Base-by-base conservation (phyloP, 176 grass and related monocot species). In the Triticum dicoccoides region DNA sequence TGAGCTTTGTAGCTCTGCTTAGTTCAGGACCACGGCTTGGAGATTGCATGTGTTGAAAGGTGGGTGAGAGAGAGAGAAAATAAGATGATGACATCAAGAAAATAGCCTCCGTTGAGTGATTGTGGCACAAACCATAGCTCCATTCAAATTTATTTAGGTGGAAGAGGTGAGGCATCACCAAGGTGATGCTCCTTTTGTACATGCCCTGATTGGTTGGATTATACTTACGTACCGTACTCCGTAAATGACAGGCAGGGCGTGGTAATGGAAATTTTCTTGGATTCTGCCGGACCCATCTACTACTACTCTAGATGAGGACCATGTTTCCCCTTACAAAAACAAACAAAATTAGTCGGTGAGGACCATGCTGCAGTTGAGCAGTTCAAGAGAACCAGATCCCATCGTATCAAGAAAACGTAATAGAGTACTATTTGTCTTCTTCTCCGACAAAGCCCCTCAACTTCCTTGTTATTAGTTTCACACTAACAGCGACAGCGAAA, bases 381-480 rank as follows among this genome's bases (percentile, higher is more conserved):
- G 29, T 24, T 45, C 82, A 38, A 38, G 27, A 65, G 41, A 44
- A 35, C 49, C 87, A 80, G 87, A 85, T 89, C 87, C 65, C 56
- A 75, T 54, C 39, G 41, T 27, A 71, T 8, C 14, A 33, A 23
- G 9, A 3, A 29, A 20, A 54, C 14, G 14, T 47, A 32, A 44
- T 44, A 30, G 29, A 75, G 9, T 32, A 32, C 32, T 32, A 32
- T 32, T 3, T 3, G 32, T 23, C 5, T 0, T 47, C 45, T 42
- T 8, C 49, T 5, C 25, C 39, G 41, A 2, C 34, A 2, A 32
- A 76, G 3, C 34, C 38, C 37, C 15, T 23, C 8, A 4, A 9
- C 0, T 0, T 44, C 3, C 2, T 0, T 0, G 0, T 3, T 24
- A 80, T 80, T 10, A 67, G 18, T 0, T 2, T 25, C 5, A 12